These are phyloP conservation scores for Parachlorella kessleri DNA, from an alignment of 139 green algal species.

Conservation along the genomic window DNA sequence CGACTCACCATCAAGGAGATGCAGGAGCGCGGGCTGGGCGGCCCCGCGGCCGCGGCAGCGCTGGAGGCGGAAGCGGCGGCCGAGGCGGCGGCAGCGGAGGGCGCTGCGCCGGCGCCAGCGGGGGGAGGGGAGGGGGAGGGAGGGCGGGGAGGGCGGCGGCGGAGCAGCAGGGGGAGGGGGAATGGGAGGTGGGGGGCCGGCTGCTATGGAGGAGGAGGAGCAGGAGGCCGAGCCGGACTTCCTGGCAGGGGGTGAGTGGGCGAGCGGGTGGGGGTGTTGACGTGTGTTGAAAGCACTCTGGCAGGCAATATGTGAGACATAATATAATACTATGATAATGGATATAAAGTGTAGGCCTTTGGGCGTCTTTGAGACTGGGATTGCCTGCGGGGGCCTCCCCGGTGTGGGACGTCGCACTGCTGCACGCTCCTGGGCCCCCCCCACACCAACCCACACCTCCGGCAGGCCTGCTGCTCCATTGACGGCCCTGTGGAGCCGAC, in stretches of 20 bases:
- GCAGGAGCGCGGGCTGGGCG: background rate
- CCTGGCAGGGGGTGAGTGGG: slow-evolving; percentile 9
- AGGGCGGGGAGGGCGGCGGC: background rate
- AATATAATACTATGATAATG: no score
- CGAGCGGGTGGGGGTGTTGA: no score
- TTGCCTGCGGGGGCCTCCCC: no score
- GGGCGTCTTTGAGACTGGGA: no score
- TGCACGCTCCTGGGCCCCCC: background rate
- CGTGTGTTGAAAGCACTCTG: background rate
- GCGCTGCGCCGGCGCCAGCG: slow-evolving; percentile 35
- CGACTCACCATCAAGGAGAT: slow-evolving; percentile 52
- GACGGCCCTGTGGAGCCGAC: background rate
- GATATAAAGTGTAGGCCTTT: no score
- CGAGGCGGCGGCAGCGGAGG: slow-evolving; percentile 35
- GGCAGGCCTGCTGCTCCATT: background rate
- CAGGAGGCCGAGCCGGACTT: slow-evolving; percentile 58
- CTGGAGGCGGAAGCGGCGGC: background rate
- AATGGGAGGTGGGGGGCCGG: background rate
- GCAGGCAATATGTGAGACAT: no score
- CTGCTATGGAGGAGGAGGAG: slow-evolving; percentile 34
- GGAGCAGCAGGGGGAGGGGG: background rate
- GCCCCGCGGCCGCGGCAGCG: slow-evolving; percentile 30
- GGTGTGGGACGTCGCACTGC: no score
- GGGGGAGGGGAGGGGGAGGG: background rate
- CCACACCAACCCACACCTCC: background rate